Evolutionary conservation across 2,329 filamentous ascomycete species (phyloP), one percentile per base, ranked within the genome.

Genomic region (Trichoderma sp.): DNA sequence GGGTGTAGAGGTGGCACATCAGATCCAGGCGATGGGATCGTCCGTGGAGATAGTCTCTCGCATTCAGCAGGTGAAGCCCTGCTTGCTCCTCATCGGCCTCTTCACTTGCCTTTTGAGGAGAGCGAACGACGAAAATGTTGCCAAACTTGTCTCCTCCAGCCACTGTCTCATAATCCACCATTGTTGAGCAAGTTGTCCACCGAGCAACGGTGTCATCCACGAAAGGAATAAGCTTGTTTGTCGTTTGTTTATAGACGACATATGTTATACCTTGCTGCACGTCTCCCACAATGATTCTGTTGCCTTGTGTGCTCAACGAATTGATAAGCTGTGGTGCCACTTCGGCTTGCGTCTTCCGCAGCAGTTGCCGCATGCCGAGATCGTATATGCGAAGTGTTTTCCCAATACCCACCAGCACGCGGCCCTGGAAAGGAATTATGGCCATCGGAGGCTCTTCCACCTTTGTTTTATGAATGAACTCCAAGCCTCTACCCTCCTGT

Each of bases 111-210:
- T 97, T 96, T 70, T 90, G 84, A 0, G 95, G 94, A 75, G 92
- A 96, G 59, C 96, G 91, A 35, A 99, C 86, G 56, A 99, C 88
- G 90, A 94, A 99, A 19, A 99, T 81, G 75, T 99, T 99, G 71
- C 96, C 96, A 73, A 99, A 99, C 78, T 97, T 98, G 83, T 99
- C 96, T 43, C 95, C 95, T 43, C 95, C 96, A 3, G 94, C 94
- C 29, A 92, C 89, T 1, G 96, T 97, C 78, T 99, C 96, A 79
- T 99, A 99, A 81, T 99, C 96, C 2, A 98, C 90, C 93, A 99
- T 97, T 3, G 94, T 88, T 0, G 92, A 91, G 73, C 92, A 92
- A 0, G 93, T 97, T 1, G 93, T 97, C 92, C 94, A 98, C 37
- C 96, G 89, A 62, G 94, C 86, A 71, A 97, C 87, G 7, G 90